Conservation (phyloP, 768 basidiomycete genomes). For the Serendipita sp. region DNA sequence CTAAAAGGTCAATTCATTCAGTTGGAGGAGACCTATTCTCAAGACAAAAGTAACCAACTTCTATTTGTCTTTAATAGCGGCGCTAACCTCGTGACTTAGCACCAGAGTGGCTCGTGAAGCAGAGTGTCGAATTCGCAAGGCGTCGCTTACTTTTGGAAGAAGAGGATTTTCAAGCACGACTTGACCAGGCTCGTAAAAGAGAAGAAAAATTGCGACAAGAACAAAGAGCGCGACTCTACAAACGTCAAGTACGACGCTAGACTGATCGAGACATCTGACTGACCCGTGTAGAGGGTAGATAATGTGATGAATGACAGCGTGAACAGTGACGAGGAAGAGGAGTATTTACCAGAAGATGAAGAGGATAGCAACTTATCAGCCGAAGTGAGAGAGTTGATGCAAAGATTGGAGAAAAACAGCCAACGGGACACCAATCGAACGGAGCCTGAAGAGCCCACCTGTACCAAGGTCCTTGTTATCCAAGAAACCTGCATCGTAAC, state of each 20-base stretch:
- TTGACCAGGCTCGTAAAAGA: conserved; percentile 43
- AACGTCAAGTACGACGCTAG: conserved; percentile 23
- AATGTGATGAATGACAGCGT: conserved; percentile 12
- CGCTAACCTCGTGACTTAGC: conserved; percentile 17
- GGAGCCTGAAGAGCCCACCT: conserved; percentile 34
- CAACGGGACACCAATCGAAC: background rate
- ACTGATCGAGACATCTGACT: background rate
- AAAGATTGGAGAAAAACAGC: conserved; percentile 34
- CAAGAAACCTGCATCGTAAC: background rate
- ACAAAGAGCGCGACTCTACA: conserved; percentile 25
- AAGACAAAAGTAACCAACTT: conserved; percentile 10
- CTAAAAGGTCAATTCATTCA: conserved; percentile 45
- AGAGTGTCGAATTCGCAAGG: conserved; percentile 48
- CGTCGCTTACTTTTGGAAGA: conserved; percentile 56
- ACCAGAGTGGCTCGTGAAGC: conserved; percentile 63
- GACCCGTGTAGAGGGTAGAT: background rate
- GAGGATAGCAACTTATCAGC: conserved; percentile 51
- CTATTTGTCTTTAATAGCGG: too few species aligned
- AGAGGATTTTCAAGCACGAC: conserved; percentile 41
- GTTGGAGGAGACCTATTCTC: conserved; percentile 5
- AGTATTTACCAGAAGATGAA: conserved; percentile 55
- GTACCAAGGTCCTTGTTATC: conserved; percentile 29
- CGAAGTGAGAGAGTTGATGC: conserved; percentile 65
- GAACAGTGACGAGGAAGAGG: conserved; percentile 31
- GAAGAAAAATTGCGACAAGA: conserved; percentile 41